Evolutionary conservation across 768 basidiomycete genomes (phyloP).

Genomic region (Lactarius quietus): DNA sequence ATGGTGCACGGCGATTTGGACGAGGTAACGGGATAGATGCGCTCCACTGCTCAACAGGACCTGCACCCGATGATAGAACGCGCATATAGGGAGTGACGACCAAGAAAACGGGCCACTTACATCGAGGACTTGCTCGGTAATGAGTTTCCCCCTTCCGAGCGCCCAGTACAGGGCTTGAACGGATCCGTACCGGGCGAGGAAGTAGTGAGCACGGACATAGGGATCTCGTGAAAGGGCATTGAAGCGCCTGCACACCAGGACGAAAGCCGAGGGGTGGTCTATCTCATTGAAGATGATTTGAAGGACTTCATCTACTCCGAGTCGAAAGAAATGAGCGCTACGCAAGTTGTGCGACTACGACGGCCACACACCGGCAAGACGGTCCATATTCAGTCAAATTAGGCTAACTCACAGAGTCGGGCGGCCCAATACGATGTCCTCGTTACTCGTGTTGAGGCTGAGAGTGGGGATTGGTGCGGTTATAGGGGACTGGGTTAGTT

Average conservation of each 20-base stretch:
- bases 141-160: slow-evolving; percentile 57
- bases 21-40: slow-evolving; percentile 73
- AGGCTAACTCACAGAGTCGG: not conserved
- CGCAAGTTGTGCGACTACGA: slow-evolving; percentile 12
- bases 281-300: slow-evolving; percentile 73
- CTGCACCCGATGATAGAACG: slow-evolving; percentile 36
- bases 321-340: slow-evolving; percentile 10
- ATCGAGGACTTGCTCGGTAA: slow-evolving; percentile 22
- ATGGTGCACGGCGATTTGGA: slow-evolving; percentile 75
- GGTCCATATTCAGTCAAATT: slow-evolving; percentile 23
- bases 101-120: slow-evolving; percentile 17
- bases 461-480: slow-evolving; percentile 5
- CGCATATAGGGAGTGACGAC: slow-evolving; percentile 6
- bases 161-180: slow-evolving; percentile 72
- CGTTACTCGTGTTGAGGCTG: slow-evolving; percentile 12
- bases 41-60: slow-evolving; percentile 73
- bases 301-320: slow-evolving; percentile 54
- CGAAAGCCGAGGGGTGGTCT: slow-evolving; percentile 57
- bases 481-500: slow-evolving; percentile 13
- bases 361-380: slow-evolving; percentile 27
- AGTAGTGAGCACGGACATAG: slow-evolving; percentile 75
- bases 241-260: slow-evolving; percentile 55
- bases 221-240: slow-evolving; percentile 63
- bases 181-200: slow-evolving; percentile 67
- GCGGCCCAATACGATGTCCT: slow-evolving; percentile 9